These are phyloP conservation scores for Cordyceps sp. DNA, from an alignment of 2,329 filamentous ascomycete species.

Conservation along the genomic window DNA sequence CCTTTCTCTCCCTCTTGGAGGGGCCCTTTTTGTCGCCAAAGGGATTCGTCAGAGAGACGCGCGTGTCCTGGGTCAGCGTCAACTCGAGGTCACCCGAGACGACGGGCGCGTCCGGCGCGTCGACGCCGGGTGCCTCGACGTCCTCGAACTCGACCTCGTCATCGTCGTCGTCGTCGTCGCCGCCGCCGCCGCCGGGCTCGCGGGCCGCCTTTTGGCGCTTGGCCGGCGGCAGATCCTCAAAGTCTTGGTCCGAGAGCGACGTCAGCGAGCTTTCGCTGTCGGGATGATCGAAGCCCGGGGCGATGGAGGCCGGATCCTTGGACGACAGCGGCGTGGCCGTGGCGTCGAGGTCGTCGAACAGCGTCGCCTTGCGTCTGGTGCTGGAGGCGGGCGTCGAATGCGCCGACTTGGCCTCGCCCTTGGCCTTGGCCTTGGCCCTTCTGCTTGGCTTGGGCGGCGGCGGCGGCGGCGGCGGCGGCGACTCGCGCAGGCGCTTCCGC, in stretches of 20 bases:
- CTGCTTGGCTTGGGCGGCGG: no score
- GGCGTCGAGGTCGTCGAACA: slow-evolving; percentile 46
- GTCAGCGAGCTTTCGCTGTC: slow-evolving; percentile 31
- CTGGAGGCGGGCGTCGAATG: slow-evolving; percentile 5
- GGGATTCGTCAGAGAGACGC: slow-evolving; percentile 43
- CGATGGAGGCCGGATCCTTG: slow-evolving; percentile 22
- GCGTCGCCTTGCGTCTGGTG: slow-evolving; percentile 30
- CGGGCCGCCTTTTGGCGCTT: slow-evolving; percentile 22
- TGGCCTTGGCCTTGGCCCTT: not conserved
- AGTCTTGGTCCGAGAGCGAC: slow-evolving; percentile 40
- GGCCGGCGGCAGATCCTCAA: slow-evolving; percentile 24
- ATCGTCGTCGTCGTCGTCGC: slow-evolving; percentile 25
- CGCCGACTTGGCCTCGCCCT: slow-evolving; percentile 5
- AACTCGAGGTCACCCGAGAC: slow-evolving; percentile 56
- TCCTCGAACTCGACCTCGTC: slow-evolving; percentile 41
- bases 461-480: no score
- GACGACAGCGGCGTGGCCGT: slow-evolving; percentile 24
- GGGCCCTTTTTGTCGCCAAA: slow-evolving; percentile 63
- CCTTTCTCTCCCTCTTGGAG: slow-evolving; percentile 66
- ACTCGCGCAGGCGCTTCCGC: slow-evolving; percentile 44
- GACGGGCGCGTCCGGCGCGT: slow-evolving; percentile 25
- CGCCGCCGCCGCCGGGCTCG: slow-evolving; percentile 7
- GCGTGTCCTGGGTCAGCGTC: slow-evolving; percentile 43
- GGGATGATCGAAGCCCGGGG: slow-evolving; percentile 26
- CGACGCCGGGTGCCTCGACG: slow-evolving; percentile 45